phyloP scores from a whole-genome alignment of 2,329 filamentous ascomycete species.

The Penicillium brasilianum region DNA sequence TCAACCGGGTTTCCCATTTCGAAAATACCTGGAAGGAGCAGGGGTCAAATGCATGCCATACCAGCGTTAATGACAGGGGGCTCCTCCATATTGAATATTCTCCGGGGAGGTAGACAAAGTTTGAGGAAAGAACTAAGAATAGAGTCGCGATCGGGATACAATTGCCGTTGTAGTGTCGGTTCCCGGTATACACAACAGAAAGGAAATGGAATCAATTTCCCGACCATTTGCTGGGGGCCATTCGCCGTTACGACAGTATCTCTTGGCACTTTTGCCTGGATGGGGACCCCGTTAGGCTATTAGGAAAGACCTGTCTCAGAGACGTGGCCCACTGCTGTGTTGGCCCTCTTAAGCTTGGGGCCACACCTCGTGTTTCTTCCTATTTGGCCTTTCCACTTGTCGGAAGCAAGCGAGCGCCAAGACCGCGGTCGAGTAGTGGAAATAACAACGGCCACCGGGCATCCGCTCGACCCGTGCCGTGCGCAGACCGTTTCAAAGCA shows the following conservation, averaged over 20 bases:
- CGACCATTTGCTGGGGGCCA: not conserved
- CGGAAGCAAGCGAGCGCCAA: constrained; percentile 16
- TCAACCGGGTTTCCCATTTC: constrained; percentile 18
- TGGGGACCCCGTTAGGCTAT: not conserved
- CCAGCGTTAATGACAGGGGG: constrained; percentile 1
- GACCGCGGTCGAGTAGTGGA: constrained; percentile 10
- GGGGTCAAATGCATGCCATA: constrained; percentile 11
- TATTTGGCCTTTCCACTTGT: not conserved
- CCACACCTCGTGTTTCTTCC: not conserved
- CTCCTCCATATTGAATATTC: not conserved
- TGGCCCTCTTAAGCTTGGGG: not conserved
- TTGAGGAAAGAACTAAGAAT: constrained; percentile 20
- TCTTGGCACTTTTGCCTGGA: not conserved
- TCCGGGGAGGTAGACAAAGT: not conserved
- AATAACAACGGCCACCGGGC: constrained; percentile 9
- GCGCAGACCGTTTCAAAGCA: constrained; percentile 14
- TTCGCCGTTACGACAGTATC: not conserved
- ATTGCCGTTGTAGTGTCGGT: constrained; percentile 11
- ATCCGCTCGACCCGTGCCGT: constrained; percentile 17
- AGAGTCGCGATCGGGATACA: constrained; percentile 17
- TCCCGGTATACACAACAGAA: not conserved
- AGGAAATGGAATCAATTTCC: not conserved
- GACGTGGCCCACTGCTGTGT: not conserved
- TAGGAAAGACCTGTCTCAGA: constrained; percentile 1
- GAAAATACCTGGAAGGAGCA: not conserved